phyloP scores from a whole-genome alignment of 2,329 filamentous ascomycete genomes.

The Sporothrix brasiliensis region DNA sequence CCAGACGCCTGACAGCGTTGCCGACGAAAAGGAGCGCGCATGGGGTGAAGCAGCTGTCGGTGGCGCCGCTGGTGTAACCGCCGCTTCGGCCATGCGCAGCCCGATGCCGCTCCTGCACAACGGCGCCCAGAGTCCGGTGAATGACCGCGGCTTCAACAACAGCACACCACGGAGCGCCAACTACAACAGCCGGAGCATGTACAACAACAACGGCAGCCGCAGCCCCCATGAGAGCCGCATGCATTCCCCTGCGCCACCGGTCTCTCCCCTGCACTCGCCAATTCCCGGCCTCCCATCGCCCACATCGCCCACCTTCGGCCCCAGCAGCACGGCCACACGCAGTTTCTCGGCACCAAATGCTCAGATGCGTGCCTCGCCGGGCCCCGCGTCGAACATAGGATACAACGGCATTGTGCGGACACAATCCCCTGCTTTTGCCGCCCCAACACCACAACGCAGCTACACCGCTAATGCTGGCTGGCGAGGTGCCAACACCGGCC shows the following conservation, averaged over 20 bases:
- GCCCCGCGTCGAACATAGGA: not conserved
- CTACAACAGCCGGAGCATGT: conserved; percentile 18
- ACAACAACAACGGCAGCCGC: conserved; percentile 14
- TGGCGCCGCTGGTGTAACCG: conserved; percentile 35
- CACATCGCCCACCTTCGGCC: conserved; percentile 17
- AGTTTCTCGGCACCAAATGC: conserved; percentile 39
- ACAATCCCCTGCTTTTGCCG: conserved; percentile 29
- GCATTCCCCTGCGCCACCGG: not conserved
- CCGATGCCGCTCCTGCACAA: conserved; percentile 40
- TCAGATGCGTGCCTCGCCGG: conserved; percentile 24
- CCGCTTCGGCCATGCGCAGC: conserved; percentile 34
- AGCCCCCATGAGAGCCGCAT: conserved; percentile 11
- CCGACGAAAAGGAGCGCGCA: conserved; percentile 40
- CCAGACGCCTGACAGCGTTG: conserved; percentile 39
- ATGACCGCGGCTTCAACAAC: conserved; percentile 30
- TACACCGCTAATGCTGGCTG: conserved; percentile 29
- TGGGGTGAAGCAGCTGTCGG: conserved; percentile 38
- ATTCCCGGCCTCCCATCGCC: conserved; percentile 20
- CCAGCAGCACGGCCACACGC: conserved; percentile 20
- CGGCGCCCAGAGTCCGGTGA: not conserved
- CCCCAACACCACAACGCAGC: conserved; percentile 32
- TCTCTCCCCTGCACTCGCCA: conserved; percentile 18
- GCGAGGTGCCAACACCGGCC: not conserved
- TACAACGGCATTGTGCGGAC: conserved; percentile 23
- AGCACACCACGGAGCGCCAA: conserved; percentile 32